Evolutionary conservation across 331 rosid genomes (phyloP).

Genomic region (Quercus phellos): DNA sequence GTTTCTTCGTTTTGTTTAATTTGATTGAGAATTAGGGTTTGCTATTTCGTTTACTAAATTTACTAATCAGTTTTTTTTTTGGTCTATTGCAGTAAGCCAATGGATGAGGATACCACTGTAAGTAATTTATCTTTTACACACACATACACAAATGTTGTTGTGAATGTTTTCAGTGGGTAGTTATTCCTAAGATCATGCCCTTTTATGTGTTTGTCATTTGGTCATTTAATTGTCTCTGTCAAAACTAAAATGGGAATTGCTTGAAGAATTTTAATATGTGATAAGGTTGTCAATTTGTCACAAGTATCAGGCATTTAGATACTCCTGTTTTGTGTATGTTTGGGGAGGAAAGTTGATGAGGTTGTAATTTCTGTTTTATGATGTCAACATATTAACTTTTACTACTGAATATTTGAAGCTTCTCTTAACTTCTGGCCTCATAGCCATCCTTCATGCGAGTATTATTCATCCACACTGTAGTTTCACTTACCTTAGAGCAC

Average conservation of each 20-base stretch:
- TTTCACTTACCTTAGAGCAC: neutral
- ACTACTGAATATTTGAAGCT: neutral
- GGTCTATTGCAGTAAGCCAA: neutral
- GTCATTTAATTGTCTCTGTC: neutral
- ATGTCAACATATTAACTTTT: neutral
- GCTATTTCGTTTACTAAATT: neutral
- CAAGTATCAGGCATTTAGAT: neutral
- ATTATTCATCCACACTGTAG: neutral
- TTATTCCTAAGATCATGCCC: neutral
- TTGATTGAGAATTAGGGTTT: neutral
- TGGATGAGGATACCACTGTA: slow-evolving; percentile 4
- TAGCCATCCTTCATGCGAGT: neutral
- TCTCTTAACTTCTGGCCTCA: neutral
- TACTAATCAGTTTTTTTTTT: neutral
- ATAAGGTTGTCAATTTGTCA: neutral
- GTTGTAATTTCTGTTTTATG: neutral
- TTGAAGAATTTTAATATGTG: neutral
- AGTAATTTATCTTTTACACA: neutral
- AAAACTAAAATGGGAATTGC: neutral
- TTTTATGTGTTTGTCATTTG: neutral
- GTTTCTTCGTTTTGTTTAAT: neutral
- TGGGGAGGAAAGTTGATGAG: neutral
- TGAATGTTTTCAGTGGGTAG: neutral
- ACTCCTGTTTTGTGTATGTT: neutral
- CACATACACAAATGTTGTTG: neutral